Conservation (phyloP, 73 alveolate genomes). For the Paramecium tetraurelia region DNA sequence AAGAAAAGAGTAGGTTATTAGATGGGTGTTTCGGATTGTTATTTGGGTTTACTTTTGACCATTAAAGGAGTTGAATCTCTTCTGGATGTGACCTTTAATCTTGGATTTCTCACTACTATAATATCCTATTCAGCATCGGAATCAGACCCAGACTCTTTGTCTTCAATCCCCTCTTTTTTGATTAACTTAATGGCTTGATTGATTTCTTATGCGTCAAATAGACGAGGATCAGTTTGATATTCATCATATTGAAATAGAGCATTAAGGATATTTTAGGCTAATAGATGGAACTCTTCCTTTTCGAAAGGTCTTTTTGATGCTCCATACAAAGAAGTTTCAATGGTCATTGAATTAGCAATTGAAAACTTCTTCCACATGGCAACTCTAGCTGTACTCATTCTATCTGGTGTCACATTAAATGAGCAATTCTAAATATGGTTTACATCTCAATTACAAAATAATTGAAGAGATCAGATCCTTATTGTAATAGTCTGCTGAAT, state of each 20-base stretch:
- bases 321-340: conserved; percentile 96
- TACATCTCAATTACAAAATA: not conserved
- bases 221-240: not conserved
- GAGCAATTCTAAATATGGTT: not conserved
- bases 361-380: conserved; percentile 89
- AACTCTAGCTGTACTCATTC: conserved; percentile 89
- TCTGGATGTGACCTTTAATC: conserved; percentile 17
- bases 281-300: not conserved
- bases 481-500: not conserved
- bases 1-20: not conserved
- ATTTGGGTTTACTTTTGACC: not conserved
- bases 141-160: conserved; percentile 37
- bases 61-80: conserved; percentile 34
- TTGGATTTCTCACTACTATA: not conserved
- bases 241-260: conserved; percentile 25
- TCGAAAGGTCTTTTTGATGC: not conserved
- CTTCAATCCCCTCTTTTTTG: not conserved
- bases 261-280: not conserved
- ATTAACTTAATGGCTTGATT: not conserved
- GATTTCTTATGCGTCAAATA: not conserved
- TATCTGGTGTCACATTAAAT: conserved; percentile 30
- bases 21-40: conserved; percentile 10
- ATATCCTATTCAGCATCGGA: conserved; percentile 46
- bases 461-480: not conserved
- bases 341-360: conserved; percentile 86